These are phyloP conservation scores for Phytophthora pinifolia DNA, from an alignment of 352 stramenopile species.

Conservation along the genomic window DNA sequence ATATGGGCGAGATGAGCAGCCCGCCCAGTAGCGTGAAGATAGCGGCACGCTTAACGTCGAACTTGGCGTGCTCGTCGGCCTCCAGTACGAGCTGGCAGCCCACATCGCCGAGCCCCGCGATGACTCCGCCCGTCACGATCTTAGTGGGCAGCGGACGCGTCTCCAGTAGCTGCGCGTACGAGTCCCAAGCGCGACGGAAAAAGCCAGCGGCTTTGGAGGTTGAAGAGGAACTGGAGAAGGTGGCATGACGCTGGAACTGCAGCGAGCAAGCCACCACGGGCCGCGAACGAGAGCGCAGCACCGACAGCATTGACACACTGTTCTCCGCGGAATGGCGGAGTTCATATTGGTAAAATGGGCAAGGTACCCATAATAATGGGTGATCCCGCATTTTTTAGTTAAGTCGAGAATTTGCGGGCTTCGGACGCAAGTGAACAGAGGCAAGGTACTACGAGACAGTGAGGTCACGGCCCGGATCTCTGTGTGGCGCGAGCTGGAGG, in stretches of 20 bases:
- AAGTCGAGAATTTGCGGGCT: no score
- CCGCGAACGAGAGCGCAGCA: slow-evolving; percentile 17
- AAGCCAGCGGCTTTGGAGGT: slow-evolving; percentile 10
- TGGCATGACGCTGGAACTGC: slow-evolving; percentile 3
- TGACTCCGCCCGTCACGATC: slow-evolving; percentile 56
- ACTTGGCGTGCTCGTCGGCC: not conserved
- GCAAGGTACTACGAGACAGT: no score
- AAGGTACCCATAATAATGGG: no score
- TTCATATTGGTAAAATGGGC: no score
- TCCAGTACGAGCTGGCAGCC: slow-evolving; percentile 71
- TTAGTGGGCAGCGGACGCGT: slow-evolving; percentile 66
- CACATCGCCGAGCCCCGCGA: slow-evolving; percentile 69
- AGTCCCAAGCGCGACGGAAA: slow-evolving; percentile 44
- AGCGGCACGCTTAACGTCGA: slow-evolving; percentile 53
- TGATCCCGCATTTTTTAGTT: no score
- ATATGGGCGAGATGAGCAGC: slow-evolving; percentile 63
- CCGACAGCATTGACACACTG: slow-evolving; percentile 31
- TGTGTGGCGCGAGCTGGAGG: no score
- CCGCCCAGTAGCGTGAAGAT: slow-evolving; percentile 76
- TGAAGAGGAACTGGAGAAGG: slow-evolving; percentile 12
- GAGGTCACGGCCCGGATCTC: no score
- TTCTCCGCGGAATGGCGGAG: no score
- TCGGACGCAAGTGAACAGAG: no score
- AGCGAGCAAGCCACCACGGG: slow-evolving; percentile 4
- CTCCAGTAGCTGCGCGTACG: slow-evolving; percentile 58